phyloP scores from a whole-genome alignment of 2,329 filamentous ascomycete species.

The Fusarium devonianum region DNA sequence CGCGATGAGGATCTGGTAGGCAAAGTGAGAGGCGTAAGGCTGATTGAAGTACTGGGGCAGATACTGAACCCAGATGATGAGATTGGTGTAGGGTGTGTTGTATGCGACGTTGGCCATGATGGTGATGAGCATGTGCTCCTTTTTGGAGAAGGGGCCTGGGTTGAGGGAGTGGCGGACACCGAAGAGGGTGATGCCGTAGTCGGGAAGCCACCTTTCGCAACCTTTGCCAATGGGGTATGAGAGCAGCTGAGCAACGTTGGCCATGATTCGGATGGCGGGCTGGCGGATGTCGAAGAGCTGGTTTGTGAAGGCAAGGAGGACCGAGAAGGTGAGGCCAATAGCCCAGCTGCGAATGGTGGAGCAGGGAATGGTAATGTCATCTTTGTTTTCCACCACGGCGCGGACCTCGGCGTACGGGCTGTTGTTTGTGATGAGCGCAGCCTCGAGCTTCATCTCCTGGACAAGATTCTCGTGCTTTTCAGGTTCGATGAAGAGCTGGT shows the following conservation, averaged over 20 bases:
- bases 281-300: conserved; percentile 66
- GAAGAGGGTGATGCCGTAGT: conserved; percentile 56
- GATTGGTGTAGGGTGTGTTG: conserved; percentile 61
- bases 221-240: conserved; percentile 62
- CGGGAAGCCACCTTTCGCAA: conserved; percentile 59
- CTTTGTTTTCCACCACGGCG: conserved; percentile 63
- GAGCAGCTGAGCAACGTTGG: conserved; percentile 64
- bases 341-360: conserved; percentile 64
- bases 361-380: conserved; percentile 56
- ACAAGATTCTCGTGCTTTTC: conserved; percentile 58
- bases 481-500: conserved; percentile 53
- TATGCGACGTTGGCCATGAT: conserved; percentile 68
- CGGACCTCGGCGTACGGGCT: conserved; percentile 66
- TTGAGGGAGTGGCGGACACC: conserved; percentile 59
- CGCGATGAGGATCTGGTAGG: conserved; percentile 63
- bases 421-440: conserved; percentile 61
- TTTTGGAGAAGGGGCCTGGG: conserved; percentile 64
- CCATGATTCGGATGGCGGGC: conserved; percentile 61
- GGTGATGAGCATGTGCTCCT: conserved; percentile 68
- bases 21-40: conserved; percentile 58
- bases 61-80: conserved; percentile 63
- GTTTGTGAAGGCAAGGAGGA: conserved; percentile 59
- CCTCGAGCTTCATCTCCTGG: conserved; percentile 63
- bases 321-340: conserved; percentile 60
- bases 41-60: conserved; percentile 63